These are phyloP conservation scores for Cercospora nicotianae DNA, from an alignment of 2,329 filamentous ascomycete genomes.

Conservation along the genomic window DNA sequence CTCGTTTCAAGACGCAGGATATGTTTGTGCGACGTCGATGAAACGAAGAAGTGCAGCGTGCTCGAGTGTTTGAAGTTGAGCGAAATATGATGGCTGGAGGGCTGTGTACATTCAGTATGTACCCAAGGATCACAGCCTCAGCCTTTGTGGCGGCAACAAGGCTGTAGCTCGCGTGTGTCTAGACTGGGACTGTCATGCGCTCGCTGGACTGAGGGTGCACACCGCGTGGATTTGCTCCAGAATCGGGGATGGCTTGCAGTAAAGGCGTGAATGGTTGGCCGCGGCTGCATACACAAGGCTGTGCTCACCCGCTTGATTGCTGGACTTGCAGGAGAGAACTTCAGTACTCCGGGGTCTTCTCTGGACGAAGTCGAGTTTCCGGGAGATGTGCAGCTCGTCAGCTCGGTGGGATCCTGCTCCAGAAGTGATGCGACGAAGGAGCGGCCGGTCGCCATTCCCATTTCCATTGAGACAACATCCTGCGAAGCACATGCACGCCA, in stretches of 20 bases:
- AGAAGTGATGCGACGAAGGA: not conserved
- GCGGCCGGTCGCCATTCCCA: not conserved
- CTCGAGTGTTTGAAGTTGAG: not conserved
- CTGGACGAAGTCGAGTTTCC: not conserved
- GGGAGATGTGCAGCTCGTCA: not conserved
- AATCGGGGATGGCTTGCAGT: not conserved
- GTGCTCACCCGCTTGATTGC: not conserved
- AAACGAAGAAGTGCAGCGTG: conserved; percentile 6
- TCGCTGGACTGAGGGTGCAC: not conserved
- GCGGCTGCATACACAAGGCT: conserved; percentile 5
- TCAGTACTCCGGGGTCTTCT: not conserved
- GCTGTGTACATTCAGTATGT: not conserved
- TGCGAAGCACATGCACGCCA: not conserved
- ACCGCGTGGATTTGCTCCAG: not conserved
- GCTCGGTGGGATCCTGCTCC: not conserved
- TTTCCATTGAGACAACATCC: not conserved
- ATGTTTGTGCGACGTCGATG: conserved; percentile 1
- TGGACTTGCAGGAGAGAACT: not conserved
- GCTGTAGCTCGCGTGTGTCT: conserved; percentile 11
- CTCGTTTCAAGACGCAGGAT: conserved; percentile 16
- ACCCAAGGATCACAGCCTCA: conserved; percentile 2
- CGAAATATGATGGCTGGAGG: conserved; percentile 3
- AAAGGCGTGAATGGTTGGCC: not conserved
- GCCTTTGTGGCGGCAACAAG: conserved; percentile 10
- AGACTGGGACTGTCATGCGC: conserved; percentile 1